Base-by-base conservation (phyloP, 495 filamentous ascomycete genomes). In the Penicillium odoratum region DNA sequence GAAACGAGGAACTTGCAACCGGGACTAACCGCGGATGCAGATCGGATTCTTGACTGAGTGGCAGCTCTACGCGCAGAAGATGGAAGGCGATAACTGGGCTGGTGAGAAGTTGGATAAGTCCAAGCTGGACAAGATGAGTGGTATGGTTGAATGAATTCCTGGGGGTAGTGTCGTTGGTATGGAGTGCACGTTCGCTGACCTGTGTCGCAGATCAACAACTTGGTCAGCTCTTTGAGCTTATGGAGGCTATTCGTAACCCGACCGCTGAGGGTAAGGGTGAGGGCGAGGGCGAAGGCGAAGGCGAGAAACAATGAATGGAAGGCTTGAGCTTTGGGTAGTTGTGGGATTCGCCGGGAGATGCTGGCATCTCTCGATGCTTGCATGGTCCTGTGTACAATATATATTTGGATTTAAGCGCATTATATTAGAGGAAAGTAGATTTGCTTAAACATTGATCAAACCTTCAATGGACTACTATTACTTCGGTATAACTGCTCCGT, bases 41-140 rank as follows among this genome's bases (percentile, higher is more conserved):
- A 88, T 97, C 60, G 94, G 94, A 4, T 98, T 98, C 68, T 78
- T 98, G 63, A 93, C 89, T 0, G 92, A 97, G 73, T 98, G 94
- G 94, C 94, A 98, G 69, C 70, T 89, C 31, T 98, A 98, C 66
- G 93, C 90, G 9, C 93, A 98, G 70, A 83, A 88, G 61, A 67
- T 99, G 16, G 94, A 98, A 63, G 92, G 92, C 0, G 87, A 95
- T 43, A 69, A 80, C 0, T 97, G 94, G 93, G 73, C 74, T 36
- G 92, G 85, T 0, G 91, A 87, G 55, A 89, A 84, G 63, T 69
- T 97, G 68, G 92, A 97, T 48, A 79, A 80, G 55, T 76, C 71
- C 9, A 94, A 93, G 74, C 72, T 96, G 54, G 88, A 90, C 54
- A 97, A 96, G 76, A 89, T 99, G 93, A 98, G 89, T 70, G 93